Evolutionary conservation across 1,284 basidiomycete species (phyloP).

Genomic region (Neotropicomus parvogracilis): DNA sequence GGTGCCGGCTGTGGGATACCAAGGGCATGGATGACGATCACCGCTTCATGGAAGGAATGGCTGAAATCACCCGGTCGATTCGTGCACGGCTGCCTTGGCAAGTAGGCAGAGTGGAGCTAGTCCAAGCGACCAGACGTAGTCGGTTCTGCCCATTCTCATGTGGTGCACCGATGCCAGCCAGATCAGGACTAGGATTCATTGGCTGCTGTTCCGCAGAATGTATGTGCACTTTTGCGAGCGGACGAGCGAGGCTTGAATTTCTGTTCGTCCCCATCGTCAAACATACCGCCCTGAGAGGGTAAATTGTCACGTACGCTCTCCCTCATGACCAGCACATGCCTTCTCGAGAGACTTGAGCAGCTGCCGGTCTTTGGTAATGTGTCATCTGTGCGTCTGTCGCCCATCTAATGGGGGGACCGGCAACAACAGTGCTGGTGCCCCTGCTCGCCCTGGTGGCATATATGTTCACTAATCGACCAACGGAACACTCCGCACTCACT

Average conservation of each 20-base stretch:
- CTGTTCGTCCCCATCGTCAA: conserved; percentile 34
- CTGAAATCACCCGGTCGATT: too few species aligned
- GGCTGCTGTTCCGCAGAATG: too few species aligned
- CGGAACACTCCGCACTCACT: conserved; percentile 34
- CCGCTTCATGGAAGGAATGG: too few species aligned
- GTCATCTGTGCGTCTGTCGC: conserved; percentile 77
- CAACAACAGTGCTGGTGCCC: conserved; percentile 27
- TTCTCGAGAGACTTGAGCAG: conserved; percentile 68
- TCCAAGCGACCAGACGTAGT: too few species aligned
- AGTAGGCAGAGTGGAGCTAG: too few species aligned
- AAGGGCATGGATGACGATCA: too few species aligned
- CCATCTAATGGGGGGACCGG: conserved; percentile 68
- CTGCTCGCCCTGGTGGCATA: conserved; percentile 12
- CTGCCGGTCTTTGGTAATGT: conserved; percentile 79
- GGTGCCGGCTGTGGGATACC: too few species aligned
- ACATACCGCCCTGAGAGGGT: not conserved
- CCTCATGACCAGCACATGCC: conserved; percentile 48
- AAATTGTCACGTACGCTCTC: conserved; percentile 46
- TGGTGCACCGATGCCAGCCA: too few species aligned
- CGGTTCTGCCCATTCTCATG: too few species aligned
- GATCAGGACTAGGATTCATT: too few species aligned
- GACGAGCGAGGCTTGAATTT: conserved; percentile 59
- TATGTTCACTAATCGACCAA: not conserved
- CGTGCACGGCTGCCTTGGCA: too few species aligned
- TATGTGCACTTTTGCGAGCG: too few species aligned